Evolutionary conservation across 306 rosid genomes (phyloP).

Genomic region (Hippophae tibetana): DNA sequence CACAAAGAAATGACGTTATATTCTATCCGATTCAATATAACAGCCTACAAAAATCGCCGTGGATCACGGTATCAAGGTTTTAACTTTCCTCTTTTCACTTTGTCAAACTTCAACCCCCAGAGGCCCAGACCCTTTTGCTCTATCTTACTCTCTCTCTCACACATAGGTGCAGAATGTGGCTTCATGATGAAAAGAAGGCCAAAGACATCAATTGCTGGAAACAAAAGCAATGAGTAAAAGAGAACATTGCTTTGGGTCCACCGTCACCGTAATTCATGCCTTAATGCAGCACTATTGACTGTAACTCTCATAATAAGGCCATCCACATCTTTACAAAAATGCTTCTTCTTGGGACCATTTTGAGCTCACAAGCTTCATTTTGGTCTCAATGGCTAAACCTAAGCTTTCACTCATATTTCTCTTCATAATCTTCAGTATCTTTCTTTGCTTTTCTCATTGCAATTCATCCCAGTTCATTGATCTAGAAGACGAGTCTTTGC

Average conservation of each 20-base stretch:
- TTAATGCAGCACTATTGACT: conserved; percentile 17
- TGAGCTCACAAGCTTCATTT: conserved; percentile 12
- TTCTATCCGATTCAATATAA: too few species aligned
- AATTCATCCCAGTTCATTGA: conserved; percentile 34
- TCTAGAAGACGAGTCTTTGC: conserved; percentile 34
- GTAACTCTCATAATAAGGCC: conserved; percentile 21
- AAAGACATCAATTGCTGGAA: conserved; percentile 1
- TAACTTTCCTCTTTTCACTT: too few species aligned
- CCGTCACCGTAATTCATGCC: conserved; percentile 66
- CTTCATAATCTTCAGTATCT: conserved; percentile 23
- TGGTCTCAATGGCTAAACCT: conserved; percentile 45
- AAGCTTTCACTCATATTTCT: conserved; percentile 30
- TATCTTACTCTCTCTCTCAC: not conserved
- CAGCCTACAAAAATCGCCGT: too few species aligned
- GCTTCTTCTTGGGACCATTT: conserved; percentile 19
- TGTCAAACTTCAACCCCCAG: conserved; percentile 10
- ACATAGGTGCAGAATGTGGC: conserved; percentile 6
- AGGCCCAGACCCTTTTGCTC: not conserved
- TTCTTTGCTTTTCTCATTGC: conserved; percentile 28
- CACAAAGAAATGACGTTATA: too few species aligned
- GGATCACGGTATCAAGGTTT: too few species aligned
- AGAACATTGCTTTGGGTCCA: conserved; percentile 32
- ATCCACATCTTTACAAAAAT: conserved; percentile 20
- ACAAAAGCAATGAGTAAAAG: conserved; percentile 23
- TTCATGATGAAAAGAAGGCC: not conserved